Conservation (phyloP, 176 grass and related monocot genomes). For the Olyra latifolia region DNA sequence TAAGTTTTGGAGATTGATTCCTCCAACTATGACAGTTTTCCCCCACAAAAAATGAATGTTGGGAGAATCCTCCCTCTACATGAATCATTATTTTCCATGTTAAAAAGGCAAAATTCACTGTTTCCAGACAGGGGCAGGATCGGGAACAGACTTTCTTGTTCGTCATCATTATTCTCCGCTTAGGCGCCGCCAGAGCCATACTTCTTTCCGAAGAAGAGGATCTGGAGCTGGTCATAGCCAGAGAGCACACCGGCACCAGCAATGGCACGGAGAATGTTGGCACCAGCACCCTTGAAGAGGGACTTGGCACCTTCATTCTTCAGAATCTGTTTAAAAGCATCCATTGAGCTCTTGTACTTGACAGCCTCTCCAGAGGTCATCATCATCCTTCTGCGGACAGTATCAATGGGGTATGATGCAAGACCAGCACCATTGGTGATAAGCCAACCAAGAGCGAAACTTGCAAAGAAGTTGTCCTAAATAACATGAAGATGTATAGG, state of each 20-base stretch:
- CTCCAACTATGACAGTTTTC: conserved; percentile 40
- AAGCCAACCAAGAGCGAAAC: conserved; percentile 82
- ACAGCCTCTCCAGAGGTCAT: conserved; percentile 96
- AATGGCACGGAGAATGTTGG: conserved; percentile 90
- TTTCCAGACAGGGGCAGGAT: conserved; percentile 30
- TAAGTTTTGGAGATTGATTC: conserved; percentile 39
- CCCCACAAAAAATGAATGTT: conserved; percentile 64
- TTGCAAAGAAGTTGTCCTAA: conserved; percentile 97
- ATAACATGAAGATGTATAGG: background rate
- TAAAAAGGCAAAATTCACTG: conserved; percentile 48
- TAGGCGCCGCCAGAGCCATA: conserved; percentile 84
- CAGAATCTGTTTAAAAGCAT: conserved; percentile 78
- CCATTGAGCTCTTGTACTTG: conserved; percentile 92
- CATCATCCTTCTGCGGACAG: conserved; percentile 98
- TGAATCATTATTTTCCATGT: conserved; percentile 55
- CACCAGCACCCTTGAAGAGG: conserved; percentile 96
- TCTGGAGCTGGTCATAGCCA: conserved; percentile 91
- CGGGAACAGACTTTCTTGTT: conserved; percentile 41
- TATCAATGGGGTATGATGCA: conserved; percentile 92
- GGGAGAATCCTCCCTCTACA: conserved; percentile 50
- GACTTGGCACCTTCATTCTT: conserved; percentile 84
- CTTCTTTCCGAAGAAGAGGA: conserved; percentile 97
- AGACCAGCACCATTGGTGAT: conserved; percentile 91
- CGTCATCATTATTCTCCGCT: conserved; percentile 47
- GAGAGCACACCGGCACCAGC: conserved; percentile 95